A percentile compares a stretch with the other conserved stretches of the same genome.
Conservation (phyloP, 2,329 filamentous ascomycete genomes). For the Epicoccum sorghinum region DNA sequence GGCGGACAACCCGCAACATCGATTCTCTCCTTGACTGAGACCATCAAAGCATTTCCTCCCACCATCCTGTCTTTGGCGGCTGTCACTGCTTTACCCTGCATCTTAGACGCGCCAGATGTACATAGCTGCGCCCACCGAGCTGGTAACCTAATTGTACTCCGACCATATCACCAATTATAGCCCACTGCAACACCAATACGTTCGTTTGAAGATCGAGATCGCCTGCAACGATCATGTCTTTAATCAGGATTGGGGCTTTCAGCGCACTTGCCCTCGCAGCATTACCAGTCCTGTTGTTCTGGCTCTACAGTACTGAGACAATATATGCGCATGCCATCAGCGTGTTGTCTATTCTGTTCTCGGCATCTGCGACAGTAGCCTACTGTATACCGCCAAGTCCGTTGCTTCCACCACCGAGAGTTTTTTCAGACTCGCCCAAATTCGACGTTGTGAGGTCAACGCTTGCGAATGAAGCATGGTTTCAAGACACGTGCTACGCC, state of each 20-base stretch:
- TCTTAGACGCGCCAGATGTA: background rate
- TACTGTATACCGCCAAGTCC: constrained; percentile 33
- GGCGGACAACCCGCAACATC: background rate
- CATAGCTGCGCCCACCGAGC: background rate
- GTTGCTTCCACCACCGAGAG: constrained; percentile 27
- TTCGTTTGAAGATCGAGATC: background rate
- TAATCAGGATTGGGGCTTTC: background rate
- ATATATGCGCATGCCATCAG: background rate
- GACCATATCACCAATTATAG: constrained; percentile 1
- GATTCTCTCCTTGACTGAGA: too few species aligned
- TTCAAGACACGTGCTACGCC: constrained; percentile 27
- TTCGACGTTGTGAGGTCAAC: constrained; percentile 10
- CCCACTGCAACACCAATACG: background rate
- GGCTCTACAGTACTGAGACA: constrained; percentile 4
- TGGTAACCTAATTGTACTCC: constrained; percentile 4
- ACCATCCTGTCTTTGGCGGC: background rate
- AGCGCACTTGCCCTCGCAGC: background rate
- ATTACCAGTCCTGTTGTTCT: constrained; percentile 2
- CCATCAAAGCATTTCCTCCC: too few species aligned
- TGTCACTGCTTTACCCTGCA: background rate
- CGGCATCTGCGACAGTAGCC: constrained; percentile 1
- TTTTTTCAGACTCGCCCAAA: constrained; percentile 3
- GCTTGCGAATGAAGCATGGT: constrained; percentile 12
- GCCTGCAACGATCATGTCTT: constrained; percentile 1
- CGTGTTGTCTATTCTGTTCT: background rate